Conservation (phyloP, 495 filamentous ascomycete genomes). For the Hypoxylon fuscum region DNA sequence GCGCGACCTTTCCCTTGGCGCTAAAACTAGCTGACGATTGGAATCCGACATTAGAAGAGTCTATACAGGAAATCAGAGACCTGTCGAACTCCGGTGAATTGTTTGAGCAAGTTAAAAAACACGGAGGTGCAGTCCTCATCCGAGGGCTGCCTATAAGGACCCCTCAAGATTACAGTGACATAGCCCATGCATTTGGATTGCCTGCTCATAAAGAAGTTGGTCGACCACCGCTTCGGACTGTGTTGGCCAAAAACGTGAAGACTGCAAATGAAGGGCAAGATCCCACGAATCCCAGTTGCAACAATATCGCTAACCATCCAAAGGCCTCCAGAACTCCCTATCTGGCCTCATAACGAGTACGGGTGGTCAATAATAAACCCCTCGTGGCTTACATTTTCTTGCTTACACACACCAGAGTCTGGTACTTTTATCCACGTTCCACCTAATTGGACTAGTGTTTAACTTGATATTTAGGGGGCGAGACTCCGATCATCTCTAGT, state of each 20-base stretch:
- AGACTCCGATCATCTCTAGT: conserved; percentile 30
- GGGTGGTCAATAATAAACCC: conserved; percentile 41
- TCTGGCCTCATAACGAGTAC: conserved; percentile 43
- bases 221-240: conserved; percentile 34
- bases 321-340: conserved; percentile 34
- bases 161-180: conserved; percentile 30
- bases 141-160: conserved; percentile 38
- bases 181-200: conserved; percentile 33
- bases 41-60: conserved; percentile 6
- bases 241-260: conserved; percentile 33
- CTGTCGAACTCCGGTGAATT: conserved; percentile 27
- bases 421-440: conserved; percentile 3
- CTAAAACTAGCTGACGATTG: not conserved
- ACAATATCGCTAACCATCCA: not conserved
- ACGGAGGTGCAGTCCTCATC: conserved; percentile 36
- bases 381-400: conserved; percentile 39
- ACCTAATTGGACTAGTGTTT: not conserved
- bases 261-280: conserved; percentile 33
- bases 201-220: conserved; percentile 36
- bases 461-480: conserved; percentile 7
- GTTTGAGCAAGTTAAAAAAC: conserved; percentile 15
- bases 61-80: not conserved
- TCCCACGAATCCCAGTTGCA: not conserved
- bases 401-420: conserved; percentile 20
- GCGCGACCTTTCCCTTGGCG: conserved; percentile 15